These are phyloP conservation scores for Dendrobium catenatum DNA, from an alignment of 106 monocot species.

Conservation along the genomic window DNA sequence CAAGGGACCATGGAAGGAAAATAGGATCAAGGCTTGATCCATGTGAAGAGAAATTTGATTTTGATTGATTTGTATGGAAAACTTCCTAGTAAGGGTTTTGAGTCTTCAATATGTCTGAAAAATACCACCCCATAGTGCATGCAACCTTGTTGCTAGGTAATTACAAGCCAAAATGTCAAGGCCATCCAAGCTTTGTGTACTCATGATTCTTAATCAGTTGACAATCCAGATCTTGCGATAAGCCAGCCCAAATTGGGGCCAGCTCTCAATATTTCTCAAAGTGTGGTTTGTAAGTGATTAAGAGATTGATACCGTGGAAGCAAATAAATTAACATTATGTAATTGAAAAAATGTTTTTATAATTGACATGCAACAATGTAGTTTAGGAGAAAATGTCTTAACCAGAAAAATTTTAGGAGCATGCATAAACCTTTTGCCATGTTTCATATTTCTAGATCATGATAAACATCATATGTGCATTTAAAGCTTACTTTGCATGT, in stretches of 20 bases:
- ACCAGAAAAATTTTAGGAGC: not conserved
- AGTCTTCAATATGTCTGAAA: not conserved
- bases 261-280: not conserved
- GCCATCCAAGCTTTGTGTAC: not conserved
- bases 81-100: not conserved
- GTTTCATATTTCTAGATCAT: not conserved
- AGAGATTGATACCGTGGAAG: not conserved
- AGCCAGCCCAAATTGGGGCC: not conserved
- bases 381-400: not conserved
- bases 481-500: slow-evolving; percentile 51
- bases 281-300: not conserved
- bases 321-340: not conserved
- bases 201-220: not conserved
- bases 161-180: not conserved
- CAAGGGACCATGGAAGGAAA: too few relatives aligned
- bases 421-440: not conserved
- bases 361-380: not conserved
- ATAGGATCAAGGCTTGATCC: too few relatives aligned
- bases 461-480: not conserved
- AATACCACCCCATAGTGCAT: too few relatives aligned
- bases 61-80: not conserved
- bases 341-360: not conserved
- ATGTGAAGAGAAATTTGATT: not conserved
- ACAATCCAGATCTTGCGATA: not conserved
- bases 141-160: not conserved